Evolutionary conservation across 108 stramenopile species (phyloP), one percentile per base, ranked within the genome.

Genomic region (Skeletonema marinoi): DNA sequence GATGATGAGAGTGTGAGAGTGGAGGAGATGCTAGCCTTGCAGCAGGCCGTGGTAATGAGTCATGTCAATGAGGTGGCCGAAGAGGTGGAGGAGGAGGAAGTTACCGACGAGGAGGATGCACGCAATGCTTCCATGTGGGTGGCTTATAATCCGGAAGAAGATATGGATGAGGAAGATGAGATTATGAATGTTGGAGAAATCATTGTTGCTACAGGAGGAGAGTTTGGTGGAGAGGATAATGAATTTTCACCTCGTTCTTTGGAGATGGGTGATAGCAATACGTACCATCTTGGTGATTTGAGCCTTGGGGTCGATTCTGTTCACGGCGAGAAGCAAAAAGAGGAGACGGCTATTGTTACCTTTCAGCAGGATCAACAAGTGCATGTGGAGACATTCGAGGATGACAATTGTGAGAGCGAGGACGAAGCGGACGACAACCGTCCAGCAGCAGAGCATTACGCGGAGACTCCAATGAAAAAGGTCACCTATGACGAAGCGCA

Each of bases 91-190:
- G 63, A 10, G 30, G 65, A 67, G 44, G 65, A 69, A 9, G 19
- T 50, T 39, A 56, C 38, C 7, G 63, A 60, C 19, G 78, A 71
- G 11, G 54, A 66, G 12, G 50, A 51, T 19, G 65, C 69, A 25
- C 59, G 65, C 14, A 81, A 81, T 51, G 58, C 33, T 25, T 81
- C 80, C 42, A 81, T 81, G 80, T 81, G 80, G 80, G 80, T 75
- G 13, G 80, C 69, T 10, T 68, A 51, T 11, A 51, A 51, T 51
- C 67, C 69, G 0, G 73, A 74, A 7, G 79, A 80, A 25, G 70
- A 69, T n/a, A 31, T 48, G 8, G 60, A 74, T 0, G 72, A 68
- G 9, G 66, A 73, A 48, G 80, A 81, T 64, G 46, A 63, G 16
- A 59, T 60, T 21, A 59, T 66, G 56, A 56, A 81, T 71, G 50